These are phyloP conservation scores for Xylaria telfairii DNA, from an alignment of 495 filamentous ascomycete species.

Conservation along the genomic window DNA sequence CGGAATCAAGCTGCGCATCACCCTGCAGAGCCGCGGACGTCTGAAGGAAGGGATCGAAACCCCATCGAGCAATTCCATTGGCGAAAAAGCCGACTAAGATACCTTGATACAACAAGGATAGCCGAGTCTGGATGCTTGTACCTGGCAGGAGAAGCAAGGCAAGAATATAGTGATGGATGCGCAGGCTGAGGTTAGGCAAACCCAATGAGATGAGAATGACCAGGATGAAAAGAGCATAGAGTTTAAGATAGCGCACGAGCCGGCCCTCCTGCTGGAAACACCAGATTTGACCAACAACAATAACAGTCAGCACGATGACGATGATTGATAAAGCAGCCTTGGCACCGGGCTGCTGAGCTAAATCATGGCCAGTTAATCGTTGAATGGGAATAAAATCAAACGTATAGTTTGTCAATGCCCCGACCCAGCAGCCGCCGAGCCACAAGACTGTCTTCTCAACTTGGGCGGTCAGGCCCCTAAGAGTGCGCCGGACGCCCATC, in stretches of 20 bases:
- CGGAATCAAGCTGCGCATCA: slow-evolving; percentile 70
- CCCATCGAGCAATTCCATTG: slow-evolving; percentile 93
- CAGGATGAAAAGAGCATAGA: slow-evolving; percentile 69
- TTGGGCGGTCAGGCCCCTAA: slow-evolving; percentile 66
- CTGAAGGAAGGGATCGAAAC: slow-evolving; percentile 89
- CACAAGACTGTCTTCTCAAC: slow-evolving; percentile 76
- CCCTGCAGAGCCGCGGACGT: slow-evolving; percentile 74
- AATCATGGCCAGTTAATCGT: slow-evolving; percentile 76
- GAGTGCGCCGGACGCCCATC: slow-evolving; percentile 58
- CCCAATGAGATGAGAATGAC: slow-evolving; percentile 68
- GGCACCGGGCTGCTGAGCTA: slow-evolving; percentile 78
- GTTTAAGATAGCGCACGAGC: slow-evolving; percentile 69
- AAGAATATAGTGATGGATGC: slow-evolving; percentile 95
- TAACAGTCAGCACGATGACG: slow-evolving; percentile 62
- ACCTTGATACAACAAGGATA: slow-evolving; percentile 81
- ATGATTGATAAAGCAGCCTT: slow-evolving; percentile 72
- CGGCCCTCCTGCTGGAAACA: slow-evolving; percentile 75
- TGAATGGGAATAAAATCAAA: slow-evolving; percentile 84
- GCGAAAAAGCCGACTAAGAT: slow-evolving; percentile 89
- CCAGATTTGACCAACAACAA: slow-evolving; percentile 73
- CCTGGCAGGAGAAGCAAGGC: slow-evolving; percentile 81
- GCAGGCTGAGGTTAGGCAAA: slow-evolving; percentile 80
- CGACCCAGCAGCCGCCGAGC: slow-evolving; percentile 78
- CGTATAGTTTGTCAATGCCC: slow-evolving; percentile 81
- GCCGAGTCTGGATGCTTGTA: slow-evolving; percentile 81